Evolutionary conservation across 352 stramenopile species (phyloP), one percentile per base, ranked within the genome.

Genomic region (Elongisporangium anandrum): DNA sequence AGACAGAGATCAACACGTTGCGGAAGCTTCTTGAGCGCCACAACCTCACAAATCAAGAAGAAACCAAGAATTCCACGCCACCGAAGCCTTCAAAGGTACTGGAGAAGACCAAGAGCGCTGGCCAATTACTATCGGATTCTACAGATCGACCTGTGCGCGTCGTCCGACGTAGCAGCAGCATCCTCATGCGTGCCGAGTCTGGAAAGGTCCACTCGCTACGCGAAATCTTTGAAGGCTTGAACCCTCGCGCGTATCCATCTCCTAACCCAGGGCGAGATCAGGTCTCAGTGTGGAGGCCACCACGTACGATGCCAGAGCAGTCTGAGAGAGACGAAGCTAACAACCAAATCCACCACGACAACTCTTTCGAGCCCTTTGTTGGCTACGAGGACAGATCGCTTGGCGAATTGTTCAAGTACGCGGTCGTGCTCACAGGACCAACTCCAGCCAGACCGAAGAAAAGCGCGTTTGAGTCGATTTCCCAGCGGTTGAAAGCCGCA

Each of bases 401-500:
- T 1, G 75, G 73, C 2, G 72, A 79, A 15, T 59, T 90, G 20
- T 88, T 90, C 69, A 90, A 88, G 59, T 90, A 88, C 48, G 74
- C 80, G 3, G 69, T 90, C 49, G 80, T 90, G 21, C 59, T 90
- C 45, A 75, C 77, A 16, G 80, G 80, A 2, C 77, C 80, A 9
- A 68, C 72, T 23, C 55, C 65, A 22, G 20, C 21, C 7, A 81
- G 69, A 15, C 47, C 75, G 2, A 74, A 75, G 24, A 64, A 63
- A n/a, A 84, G 60, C 23, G 39, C 68, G 9, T 65, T 72, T 0
- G 56, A 58, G 19, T 65, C 62, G 0, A 76, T 77, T 54, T 66
- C 67, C 20, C 66, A 72, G 50, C 59, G 61, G 20, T 73, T 83
- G 24, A 82, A 81, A 38, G 59, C 61, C 51, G 59, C 68, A 13